Evolutionary conservation across 768 basidiomycete species (phyloP).

Genomic region (Cystofilobasidium bisporidii): DNA sequence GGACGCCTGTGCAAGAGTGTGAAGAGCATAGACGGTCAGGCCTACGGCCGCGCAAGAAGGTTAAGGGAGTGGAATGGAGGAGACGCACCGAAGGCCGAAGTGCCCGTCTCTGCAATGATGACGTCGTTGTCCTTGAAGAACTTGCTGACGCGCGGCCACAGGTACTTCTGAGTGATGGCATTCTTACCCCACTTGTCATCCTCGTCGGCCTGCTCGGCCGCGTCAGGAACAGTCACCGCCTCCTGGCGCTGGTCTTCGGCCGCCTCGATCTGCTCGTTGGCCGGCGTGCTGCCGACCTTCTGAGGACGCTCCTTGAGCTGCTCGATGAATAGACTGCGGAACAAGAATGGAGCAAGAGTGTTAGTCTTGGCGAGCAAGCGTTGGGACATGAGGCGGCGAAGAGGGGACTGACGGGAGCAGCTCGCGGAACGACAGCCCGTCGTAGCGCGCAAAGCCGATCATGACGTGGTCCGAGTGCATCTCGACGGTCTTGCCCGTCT

Average conservation of each 20-base stretch:
- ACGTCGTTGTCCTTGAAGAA: slow-evolving; percentile 62
- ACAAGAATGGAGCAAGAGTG: neutral
- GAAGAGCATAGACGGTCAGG: neutral
- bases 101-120: slow-evolving; percentile 76
- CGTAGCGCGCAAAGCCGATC: slow-evolving; percentile 31
- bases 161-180: slow-evolving; percentile 63
- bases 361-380: neutral
- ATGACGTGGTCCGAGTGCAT: slow-evolving; percentile 60
- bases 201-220: slow-evolving; percentile 44
- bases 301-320: slow-evolving; percentile 15
- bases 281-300: slow-evolving; percentile 33
- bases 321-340: slow-evolving; percentile 31
- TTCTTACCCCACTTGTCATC: slow-evolving; percentile 32
- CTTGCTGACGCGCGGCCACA: slow-evolving; percentile 68
- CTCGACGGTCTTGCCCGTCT: slow-evolving; percentile 40
- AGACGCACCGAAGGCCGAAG: slow-evolving; percentile 7
- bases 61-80: neutral
- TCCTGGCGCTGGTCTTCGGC: slow-evolving; percentile 18
- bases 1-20: slow-evolving; percentile 50
- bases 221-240: slow-evolving; percentile 27
- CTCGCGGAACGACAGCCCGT: slow-evolving; percentile 34
- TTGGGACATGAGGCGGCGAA: too few species aligned
- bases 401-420: slow-evolving; percentile 37
- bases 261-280: slow-evolving; percentile 17
- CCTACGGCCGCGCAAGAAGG: neutral